A percentile compares a stretch with the other conserved stretches of the same genome.
phyloP scores from a whole-genome alignment of 805 yeast species.

The Candida fluviatilis region DNA sequence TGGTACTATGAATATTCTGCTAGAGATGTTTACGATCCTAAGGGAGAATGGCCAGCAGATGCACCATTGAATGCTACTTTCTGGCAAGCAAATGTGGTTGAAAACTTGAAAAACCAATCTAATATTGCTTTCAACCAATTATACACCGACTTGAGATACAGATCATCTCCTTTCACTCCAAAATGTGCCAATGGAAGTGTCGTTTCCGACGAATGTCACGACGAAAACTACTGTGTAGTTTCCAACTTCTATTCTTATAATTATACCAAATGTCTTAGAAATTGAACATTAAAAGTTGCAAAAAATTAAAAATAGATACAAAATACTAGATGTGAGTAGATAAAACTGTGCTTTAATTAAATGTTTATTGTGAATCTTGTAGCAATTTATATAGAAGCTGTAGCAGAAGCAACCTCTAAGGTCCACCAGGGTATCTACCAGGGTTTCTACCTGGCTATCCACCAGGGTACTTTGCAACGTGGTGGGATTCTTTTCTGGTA shows the following conservation, averaged over 20 bases:
- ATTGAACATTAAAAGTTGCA: not conserved
- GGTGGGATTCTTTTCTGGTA: too few species aligned
- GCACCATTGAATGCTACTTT: slow-evolving; percentile 65
- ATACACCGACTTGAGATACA: slow-evolving; percentile 46
- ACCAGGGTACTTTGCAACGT: too few species aligned
- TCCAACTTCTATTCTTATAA: slow-evolving; percentile 11
- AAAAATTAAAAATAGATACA: not conserved
- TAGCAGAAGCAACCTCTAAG: too few species aligned
- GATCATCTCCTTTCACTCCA: slow-evolving; percentile 54
- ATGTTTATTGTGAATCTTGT: too few species aligned
- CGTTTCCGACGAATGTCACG: slow-evolving; percentile 17
- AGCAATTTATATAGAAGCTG: too few species aligned
- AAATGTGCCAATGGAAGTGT: slow-evolving; percentile 35
- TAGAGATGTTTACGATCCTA: slow-evolving; percentile 51
- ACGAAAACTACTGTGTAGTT: slow-evolving; percentile 18
- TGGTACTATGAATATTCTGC: slow-evolving; percentile 68
- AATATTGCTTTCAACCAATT: slow-evolving; percentile 44
- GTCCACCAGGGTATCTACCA: too few species aligned
- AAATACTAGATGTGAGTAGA: too few species aligned
- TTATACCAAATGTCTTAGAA: slow-evolving; percentile 11
- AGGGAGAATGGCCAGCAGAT: slow-evolving; percentile 50
- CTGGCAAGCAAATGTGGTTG: slow-evolving; percentile 54
- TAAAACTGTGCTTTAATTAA: too few species aligned
- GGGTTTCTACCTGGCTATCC: too few species aligned
- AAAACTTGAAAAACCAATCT: slow-evolving; percentile 32